phyloP scores from a whole-genome alignment of 2,329 filamentous ascomycete genomes.

The Ilyonectria robusta region DNA sequence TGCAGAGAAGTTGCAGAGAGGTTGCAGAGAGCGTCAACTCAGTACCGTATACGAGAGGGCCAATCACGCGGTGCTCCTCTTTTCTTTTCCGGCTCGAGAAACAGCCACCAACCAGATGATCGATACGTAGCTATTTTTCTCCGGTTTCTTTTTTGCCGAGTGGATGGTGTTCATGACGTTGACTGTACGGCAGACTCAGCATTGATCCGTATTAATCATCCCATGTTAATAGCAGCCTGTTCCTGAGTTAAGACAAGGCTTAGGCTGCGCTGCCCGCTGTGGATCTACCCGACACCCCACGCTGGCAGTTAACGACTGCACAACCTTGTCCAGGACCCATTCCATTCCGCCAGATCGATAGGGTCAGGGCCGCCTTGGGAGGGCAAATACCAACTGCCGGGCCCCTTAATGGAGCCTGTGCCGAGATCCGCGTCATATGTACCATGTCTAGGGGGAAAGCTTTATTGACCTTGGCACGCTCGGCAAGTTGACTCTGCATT shows the following conservation, averaged over 20 bases:
- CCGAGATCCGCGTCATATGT: no score
- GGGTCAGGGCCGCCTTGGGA: no score
- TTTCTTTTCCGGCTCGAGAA: not conserved
- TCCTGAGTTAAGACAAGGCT: not conserved
- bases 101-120: not conserved
- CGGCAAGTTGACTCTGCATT: not conserved
- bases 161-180: not conserved
- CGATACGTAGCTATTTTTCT: not conserved
- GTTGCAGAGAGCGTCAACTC: not conserved
- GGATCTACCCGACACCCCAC: not conserved
- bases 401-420: no score
- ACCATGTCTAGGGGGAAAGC: not conserved
- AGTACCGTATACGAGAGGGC: not conserved
- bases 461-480: constrained; percentile 5
- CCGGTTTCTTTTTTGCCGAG: not conserved
- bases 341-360: not conserved
- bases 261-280: not conserved
- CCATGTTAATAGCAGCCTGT: not conserved
- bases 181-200: not conserved
- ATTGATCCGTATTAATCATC: not conserved
- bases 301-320: not conserved
- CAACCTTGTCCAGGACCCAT: not conserved
- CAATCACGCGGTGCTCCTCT: not conserved
- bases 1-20: no score
- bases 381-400: no score